Evolutionary conservation across 495 filamentous ascomycete genomes (phyloP), one percentile per base, ranked within the genome.

Genomic region (Aspergillus baeticus): DNA sequence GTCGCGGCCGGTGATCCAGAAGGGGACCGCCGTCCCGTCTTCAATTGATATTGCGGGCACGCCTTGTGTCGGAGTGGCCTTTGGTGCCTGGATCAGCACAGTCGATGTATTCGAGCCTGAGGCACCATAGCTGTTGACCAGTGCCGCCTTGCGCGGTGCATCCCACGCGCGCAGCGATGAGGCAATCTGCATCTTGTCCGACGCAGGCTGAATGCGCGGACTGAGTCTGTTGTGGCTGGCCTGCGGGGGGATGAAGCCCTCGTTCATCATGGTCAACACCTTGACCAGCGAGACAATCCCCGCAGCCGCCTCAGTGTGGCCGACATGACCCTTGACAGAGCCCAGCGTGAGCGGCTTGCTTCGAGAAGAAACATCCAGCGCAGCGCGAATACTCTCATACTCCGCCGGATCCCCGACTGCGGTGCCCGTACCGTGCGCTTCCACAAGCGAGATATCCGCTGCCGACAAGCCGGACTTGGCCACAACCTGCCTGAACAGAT

Each of bases 401-500:
- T 79, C 73, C 0, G 50, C 58, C 0, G 20, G 17, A 47, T 79
- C 75, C 6, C 76, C 76, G n/a, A 63, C 63, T 29, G 76, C 72
- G 10, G 74, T 79, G 0, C 76, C 75, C 1, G 75, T 78, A 0
- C 74, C 74, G 49, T 79, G 76, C 52, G 76, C 62, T 62, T 84
- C 82, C 3, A 83, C 72, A 58, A 77, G 80, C 49, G 50, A 46
- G 8, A 70, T 73, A 39, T 73, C 70, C 35, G 69, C 66, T 1
- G 39, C 21, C 34, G 63, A 61, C 10, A 78, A 65, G 18, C 69
- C 75, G 6, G 69, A 70, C 11, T 71, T 68, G 29, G 58, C 54
- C 63, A 86, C 85, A 0, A 76, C 74, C n/a, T 74, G 67, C 3
- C 69, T 65, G 44, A 86, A 83, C 0, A 85, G 35, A 37, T 65